These are phyloP conservation scores for Torulaspora maleeae DNA, from an alignment of 805 yeast species.

Conservation along the genomic window DNA sequence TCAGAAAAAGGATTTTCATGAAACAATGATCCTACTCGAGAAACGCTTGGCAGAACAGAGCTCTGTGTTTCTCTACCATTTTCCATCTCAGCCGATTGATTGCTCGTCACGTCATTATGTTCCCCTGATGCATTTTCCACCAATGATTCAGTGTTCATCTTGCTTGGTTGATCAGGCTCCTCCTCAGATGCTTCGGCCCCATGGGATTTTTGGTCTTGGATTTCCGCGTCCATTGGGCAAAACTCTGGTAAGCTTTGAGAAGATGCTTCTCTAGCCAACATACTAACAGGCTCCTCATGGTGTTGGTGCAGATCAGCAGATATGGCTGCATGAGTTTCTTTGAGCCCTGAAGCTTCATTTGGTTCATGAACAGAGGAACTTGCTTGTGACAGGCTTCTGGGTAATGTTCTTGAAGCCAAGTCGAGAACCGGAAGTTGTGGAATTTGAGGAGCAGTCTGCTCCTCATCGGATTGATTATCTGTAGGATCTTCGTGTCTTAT, in stretches of 20 bases:
- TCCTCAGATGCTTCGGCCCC: no score
- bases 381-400: not conserved
- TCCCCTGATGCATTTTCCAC: not conserved
- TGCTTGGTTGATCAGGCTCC: not conserved
- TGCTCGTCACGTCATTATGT: not conserved
- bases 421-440: constrained; percentile 5
- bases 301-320: not conserved
- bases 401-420: not conserved
- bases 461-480: not conserved
- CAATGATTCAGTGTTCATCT: not conserved
- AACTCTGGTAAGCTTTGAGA: not conserved
- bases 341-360: not conserved
- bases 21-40: constrained; percentile 20
- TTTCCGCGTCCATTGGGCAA: not conserved
- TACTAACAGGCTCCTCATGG: not conserved
- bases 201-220: not conserved
- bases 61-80: not conserved
- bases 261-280: not conserved
- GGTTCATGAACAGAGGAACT: not conserved
- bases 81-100: not conserved
- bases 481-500: not conserved
- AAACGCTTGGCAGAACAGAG: constrained; percentile 16
- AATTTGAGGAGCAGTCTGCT: constrained; percentile 2
- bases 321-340: not conserved
- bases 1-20: constrained; percentile 28